Base-by-base conservation (phyloP, 2,329 filamentous ascomycete species). In the Capronia americana region DNA sequence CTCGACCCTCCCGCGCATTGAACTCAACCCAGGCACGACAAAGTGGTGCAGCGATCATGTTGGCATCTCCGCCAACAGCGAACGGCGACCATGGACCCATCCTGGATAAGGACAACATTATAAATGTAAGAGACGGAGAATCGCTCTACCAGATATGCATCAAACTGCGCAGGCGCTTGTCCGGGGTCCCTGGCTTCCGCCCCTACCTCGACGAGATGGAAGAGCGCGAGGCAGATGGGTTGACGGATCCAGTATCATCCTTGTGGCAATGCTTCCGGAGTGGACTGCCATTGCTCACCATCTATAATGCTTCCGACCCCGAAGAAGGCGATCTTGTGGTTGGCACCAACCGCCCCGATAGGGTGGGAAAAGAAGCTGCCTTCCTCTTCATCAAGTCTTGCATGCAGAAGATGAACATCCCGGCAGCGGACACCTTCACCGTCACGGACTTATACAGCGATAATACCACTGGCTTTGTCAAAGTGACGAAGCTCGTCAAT, bases 141-240 rank as follows among this genome's bases (percentile, higher is more conserved):
- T 97, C 93, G 11, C 87, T 99, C 26, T 99, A 97, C 79, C 94
- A 98, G 79, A 97, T 96, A 78, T 98, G 95, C 78, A 86, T 96
- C 72, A 88, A 90, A 61, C 84, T 98, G 68, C 92, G 92, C 77
- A 88, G 90, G 80, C 88, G 95, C 69, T 83, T 99, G 68, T 85
- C 88, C 63, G 90, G 90, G 71, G 93, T 98, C 8, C 93, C 93
- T 3, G 90, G 87, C 65, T 97, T 98, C 76, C 88, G 92, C 69
- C 83, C 84, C 20, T 90, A 90, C 76, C 81, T 97, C 73, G 83
- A 86, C 60, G 86, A 93, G 73, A 89, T 95, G 73, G 86, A 89
- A 70, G 85, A 90, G 73, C 87, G 89, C 62, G 85, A 85, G 59
- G 86, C 89, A 69, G 83, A 83, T 55, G 81, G 82, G 51, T 61